Conservation (phyloP, 2,329 filamentous ascomycete species). For the Colletotrichum simmondsii region DNA sequence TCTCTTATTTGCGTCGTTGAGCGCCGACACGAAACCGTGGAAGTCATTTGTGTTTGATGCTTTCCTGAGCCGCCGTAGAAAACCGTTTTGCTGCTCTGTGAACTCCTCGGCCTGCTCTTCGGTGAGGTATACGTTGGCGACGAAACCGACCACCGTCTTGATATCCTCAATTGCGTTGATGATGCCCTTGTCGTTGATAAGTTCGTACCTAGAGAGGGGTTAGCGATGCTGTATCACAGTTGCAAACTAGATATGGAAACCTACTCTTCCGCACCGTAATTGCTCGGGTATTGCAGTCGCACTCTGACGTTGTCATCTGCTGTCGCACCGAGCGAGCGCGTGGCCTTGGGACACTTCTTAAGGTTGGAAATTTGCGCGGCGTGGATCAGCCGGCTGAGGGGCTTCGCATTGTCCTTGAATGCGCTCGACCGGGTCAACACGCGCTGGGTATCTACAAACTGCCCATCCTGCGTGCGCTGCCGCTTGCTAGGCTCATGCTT, state of each 20-base stretch:
- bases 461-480: slow-evolving; percentile 54
- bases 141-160: slow-evolving; percentile 73
- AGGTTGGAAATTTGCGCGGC: slow-evolving; percentile 56
- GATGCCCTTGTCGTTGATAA: slow-evolving; percentile 82
- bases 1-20: slow-evolving; percentile 81
- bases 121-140: slow-evolving; percentile 82
- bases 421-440: slow-evolving; percentile 57
- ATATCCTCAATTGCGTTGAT: slow-evolving; percentile 83
- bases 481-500: slow-evolving; percentile 60
- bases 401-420: slow-evolving; percentile 41
- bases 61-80: slow-evolving; percentile 81
- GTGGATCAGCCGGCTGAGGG: slow-evolving; percentile 62
- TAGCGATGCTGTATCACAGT: slow-evolving; percentile 40
- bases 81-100: slow-evolving; percentile 77
- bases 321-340: slow-evolving; percentile 26
- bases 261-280: slow-evolving; percentile 74
- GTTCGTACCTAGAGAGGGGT: slow-evolving; percentile 67
- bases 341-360: slow-evolving; percentile 29
- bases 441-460: slow-evolving; percentile 58
- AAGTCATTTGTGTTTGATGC: slow-evolving; percentile 74
- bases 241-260: slow-evolving; percentile 36
- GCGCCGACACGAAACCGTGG: slow-evolving; percentile 76
- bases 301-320: slow-evolving; percentile 66
- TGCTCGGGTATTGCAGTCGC: slow-evolving; percentile 86
- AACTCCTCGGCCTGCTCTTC: slow-evolving; percentile 75